Conservation (phyloP, 176 grass and related monocot genomes). For the Oryza brachyantha region DNA sequence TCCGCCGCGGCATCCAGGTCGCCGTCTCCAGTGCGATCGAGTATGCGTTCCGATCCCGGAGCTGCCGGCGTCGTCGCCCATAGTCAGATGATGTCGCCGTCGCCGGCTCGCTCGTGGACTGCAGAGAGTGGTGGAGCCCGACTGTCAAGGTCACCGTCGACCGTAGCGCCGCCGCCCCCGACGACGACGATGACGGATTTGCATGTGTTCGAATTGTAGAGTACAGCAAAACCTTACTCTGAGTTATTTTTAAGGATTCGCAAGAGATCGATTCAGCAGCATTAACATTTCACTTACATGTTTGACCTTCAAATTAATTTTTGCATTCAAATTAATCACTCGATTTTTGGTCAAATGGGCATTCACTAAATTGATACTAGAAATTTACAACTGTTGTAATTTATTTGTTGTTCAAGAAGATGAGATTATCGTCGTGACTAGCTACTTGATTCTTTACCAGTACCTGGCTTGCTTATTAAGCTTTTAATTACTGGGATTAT, state of each 20-base stretch:
- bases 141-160: no score
- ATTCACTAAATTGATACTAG: no score
- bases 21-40: slow-evolving; percentile 12
- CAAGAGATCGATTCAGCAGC: background rate
- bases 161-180: slow-evolving; percentile 21
- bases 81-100: background rate
- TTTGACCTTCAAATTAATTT: background rate
- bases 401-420: background rate
- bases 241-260: background rate
- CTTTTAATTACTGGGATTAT: background rate
- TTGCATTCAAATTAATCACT: background rate
- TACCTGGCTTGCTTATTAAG: background rate
- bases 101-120: background rate
- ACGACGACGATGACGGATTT: background rate
- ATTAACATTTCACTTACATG: background rate
- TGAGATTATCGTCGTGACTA: background rate
- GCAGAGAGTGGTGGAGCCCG: background rate
- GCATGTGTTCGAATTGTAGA: background rate
- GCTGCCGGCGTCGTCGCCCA: background rate
- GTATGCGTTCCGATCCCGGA: background rate
- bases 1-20: background rate
- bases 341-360: background rate
- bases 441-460: background rate
- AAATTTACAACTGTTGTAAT: background rate
- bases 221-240: background rate